Percentiles rank a stretch among this genome's conserved stretches.
Evolutionary conservation across 1,284 basidiomycete genomes (phyloP).

Genomic region (Bothia castanella): DNA sequence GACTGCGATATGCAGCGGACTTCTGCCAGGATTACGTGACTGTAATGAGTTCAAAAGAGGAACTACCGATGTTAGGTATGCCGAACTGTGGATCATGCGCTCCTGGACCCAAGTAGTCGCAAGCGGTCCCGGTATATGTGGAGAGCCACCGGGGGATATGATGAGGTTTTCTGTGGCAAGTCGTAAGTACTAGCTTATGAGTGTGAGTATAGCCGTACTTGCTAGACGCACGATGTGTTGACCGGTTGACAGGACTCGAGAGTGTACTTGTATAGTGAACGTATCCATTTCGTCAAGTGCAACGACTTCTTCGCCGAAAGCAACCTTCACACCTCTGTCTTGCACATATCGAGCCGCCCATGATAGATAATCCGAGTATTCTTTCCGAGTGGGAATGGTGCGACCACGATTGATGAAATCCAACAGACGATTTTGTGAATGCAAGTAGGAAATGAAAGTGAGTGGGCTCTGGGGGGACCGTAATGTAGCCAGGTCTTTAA

Average conservation of each 20-base stretch:
- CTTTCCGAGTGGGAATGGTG: constrained; percentile 89
- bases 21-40: constrained; percentile 9
- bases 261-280: constrained; percentile 40
- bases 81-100: constrained; percentile 44
- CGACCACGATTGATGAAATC: constrained; percentile 81
- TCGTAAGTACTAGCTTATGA: constrained; percentile 12
- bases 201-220: constrained; percentile 34
- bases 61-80: constrained; percentile 41
- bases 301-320: constrained; percentile 49
- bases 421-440: constrained; percentile 47
- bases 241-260: constrained; percentile 36
- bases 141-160: constrained; percentile 51
- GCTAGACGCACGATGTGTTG: constrained; percentile 35
- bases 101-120: constrained; percentile 33
- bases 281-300: constrained; percentile 35
- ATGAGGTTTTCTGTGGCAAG: constrained; percentile 41
- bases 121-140: constrained; percentile 42
- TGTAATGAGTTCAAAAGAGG: constrained; percentile 35
- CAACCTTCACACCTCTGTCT: constrained; percentile 42
- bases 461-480: constrained; percentile 53
- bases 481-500: constrained; percentile 59
- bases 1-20: constrained; percentile 47
- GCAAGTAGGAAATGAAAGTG: constrained; percentile 56
- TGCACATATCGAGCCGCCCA: constrained; percentile 51
- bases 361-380: constrained; percentile 55